phyloP scores from a whole-genome alignment of 2,329 filamentous ascomycete genomes.

The Clarireedia homoeocarpa region DNA sequence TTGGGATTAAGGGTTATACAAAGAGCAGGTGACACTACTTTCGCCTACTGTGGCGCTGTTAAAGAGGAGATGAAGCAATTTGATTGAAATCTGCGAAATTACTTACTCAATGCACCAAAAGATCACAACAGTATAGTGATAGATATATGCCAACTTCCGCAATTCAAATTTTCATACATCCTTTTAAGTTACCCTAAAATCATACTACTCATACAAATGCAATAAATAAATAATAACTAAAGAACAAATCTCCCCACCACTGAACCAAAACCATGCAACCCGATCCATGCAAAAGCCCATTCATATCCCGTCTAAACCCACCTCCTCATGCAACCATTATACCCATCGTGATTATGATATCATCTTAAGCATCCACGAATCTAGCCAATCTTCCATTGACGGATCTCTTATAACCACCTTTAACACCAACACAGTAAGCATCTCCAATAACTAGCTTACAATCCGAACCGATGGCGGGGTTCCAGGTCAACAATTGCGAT shows the following conservation, averaged over 20 bases:
- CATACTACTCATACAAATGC: not conserved
- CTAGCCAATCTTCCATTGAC: not conserved
- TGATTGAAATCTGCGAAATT: too few relatives aligned
- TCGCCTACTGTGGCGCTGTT: too few relatives aligned
- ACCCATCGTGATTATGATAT: not conserved
- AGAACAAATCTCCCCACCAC: not conserved
- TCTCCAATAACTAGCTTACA: conserved; percentile 25
- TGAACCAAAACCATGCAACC: not conserved
- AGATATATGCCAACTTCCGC: too few relatives aligned
- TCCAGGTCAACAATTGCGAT: conserved; percentile 25
- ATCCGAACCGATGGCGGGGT: conserved; percentile 25
- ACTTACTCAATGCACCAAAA: too few relatives aligned
- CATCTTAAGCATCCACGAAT: not conserved
- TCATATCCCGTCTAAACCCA: not conserved
- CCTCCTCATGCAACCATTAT: not conserved
- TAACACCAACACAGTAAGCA: conserved; percentile 21
- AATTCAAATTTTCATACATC: not conserved
- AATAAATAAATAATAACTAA: not conserved
- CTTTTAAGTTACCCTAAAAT: not conserved
- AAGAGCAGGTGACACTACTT: too few relatives aligned
- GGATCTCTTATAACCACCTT: not conserved
- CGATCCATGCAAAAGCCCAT: not conserved
- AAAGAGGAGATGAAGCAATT: too few relatives aligned
- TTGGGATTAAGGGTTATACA: too few relatives aligned
- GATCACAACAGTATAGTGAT: too few relatives aligned